Base-by-base conservation (phyloP, 768 basidiomycete species). In the Pisolithus marmoratus region DNA sequence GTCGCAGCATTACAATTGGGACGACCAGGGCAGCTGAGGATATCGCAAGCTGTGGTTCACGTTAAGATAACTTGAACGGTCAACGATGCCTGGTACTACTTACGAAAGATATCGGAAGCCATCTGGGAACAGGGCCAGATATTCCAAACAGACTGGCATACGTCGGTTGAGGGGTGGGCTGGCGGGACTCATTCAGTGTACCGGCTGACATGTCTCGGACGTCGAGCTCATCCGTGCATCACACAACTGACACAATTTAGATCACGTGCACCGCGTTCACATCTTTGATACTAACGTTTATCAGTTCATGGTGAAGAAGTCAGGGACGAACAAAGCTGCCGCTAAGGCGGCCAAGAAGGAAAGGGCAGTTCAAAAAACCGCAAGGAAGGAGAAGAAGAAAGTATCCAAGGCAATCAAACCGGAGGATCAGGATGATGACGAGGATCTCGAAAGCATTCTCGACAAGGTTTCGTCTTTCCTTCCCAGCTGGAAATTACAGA, bases 391-490 rank as follows among this genome's bases (percentile, higher is more conserved):
- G 58, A 77, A 74, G 61, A 84, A 82, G 58, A 87, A 87, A 58
- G 74, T 72, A 36, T 51, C 60, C 1, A 77, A 81, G 68, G 65
- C 63, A 52, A 54, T 76, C 69, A 80, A 83, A 31, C 34, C 34
- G 12, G 76, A 74, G 5, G 82, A 82, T 38, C 79, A 81, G 26
- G 84, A 86, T 48, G 82, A 83, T 48, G 82, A 83, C 52, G 79
- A 90, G 56, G 88, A 94, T 74, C 74, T 95, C 5, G 90, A 95
- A 61, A 79, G 75, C 3, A 91, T 94, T 53, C 76, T 94, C 29
- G 91, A 90, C 60, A 80, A 82, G 77, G 90, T 90, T 56, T 59
- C 48, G 42, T 48, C 14, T 53, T 38, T 45, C 46, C 8, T 23
- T 9, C 11, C 8, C 38, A 47, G 47, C 59, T 46, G 54, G 34